These are phyloP conservation scores for Dryas alaskensis DNA, from an alignment of 306 rosid genomes.

Conservation along the genomic window DNA sequence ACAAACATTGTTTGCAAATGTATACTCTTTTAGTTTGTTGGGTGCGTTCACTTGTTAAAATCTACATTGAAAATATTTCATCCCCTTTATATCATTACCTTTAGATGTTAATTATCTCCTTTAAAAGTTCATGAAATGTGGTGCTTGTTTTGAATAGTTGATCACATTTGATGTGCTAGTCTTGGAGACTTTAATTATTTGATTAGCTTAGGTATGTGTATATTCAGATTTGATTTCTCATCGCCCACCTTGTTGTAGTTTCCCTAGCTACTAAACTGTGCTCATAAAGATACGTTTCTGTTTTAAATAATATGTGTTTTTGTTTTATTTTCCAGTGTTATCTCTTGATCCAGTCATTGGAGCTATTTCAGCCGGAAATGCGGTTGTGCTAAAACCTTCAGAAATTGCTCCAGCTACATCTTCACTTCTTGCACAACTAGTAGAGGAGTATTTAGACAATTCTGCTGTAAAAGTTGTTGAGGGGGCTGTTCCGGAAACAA, in stretches of 20 bases:
- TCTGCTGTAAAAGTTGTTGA: conserved; percentile 71
- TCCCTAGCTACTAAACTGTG: neutral
- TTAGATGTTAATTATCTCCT: neutral
- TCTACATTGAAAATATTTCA: too few relatives aligned
- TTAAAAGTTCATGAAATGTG: neutral
- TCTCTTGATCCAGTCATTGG: conserved; percentile 85
- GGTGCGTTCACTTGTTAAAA: too few relatives aligned
- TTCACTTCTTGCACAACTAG: conserved; percentile 45
- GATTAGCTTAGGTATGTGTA: neutral
- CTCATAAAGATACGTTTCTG: neutral
- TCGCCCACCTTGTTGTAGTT: neutral
- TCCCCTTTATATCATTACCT: neutral
- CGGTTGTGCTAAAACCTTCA: conserved; percentile 78
- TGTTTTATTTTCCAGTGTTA: conserved; percentile 41
- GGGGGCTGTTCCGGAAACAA: conserved; percentile 78
- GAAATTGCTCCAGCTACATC: conserved; percentile 77
- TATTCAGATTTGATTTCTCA: neutral
- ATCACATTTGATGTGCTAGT: neutral
- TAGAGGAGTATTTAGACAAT: conserved; percentile 52
- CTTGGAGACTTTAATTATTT: neutral
- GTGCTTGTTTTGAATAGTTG: neutral
- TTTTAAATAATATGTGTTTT: neutral
- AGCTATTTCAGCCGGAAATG: conserved; percentile 75
- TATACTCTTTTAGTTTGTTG: too few relatives aligned
- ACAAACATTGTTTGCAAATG: too few relatives aligned